phyloP scores from a whole-genome alignment of 2,329 filamentous ascomycete species.

The Exserohilum turcica region DNA sequence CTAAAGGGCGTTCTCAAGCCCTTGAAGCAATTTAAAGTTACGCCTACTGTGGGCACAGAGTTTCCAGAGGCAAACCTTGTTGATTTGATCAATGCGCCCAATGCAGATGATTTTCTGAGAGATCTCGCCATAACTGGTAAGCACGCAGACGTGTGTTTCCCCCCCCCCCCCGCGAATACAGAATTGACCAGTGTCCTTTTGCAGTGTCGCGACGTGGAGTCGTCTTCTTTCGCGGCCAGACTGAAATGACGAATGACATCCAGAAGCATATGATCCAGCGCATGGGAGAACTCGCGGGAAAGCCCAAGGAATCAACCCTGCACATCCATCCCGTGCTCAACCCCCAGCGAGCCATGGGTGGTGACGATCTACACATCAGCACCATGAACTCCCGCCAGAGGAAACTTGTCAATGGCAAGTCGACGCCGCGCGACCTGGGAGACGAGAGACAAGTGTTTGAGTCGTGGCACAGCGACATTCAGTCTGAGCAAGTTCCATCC shows the following conservation, averaged over 20 bases:
- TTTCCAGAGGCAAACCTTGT: slow-evolving; percentile 11
- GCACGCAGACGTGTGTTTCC: background rate
- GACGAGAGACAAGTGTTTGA: slow-evolving; percentile 5
- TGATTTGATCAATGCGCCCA: slow-evolving; percentile 8
- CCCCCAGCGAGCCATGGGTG: slow-evolving; percentile 3
- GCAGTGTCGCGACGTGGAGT: slow-evolving; percentile 6
- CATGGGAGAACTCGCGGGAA: slow-evolving; percentile 5
- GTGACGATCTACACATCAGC: slow-evolving; percentile 8
- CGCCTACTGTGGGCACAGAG: slow-evolving; percentile 11
- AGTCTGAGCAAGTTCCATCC: slow-evolving; percentile 9
- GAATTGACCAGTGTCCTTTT: background rate
- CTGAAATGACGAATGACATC: slow-evolving; percentile 7
- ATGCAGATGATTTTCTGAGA: slow-evolving; percentile 8
- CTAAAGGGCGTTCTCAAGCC: slow-evolving; percentile 9
- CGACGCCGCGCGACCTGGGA: slow-evolving; percentile 5
- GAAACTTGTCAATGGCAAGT: slow-evolving; percentile 4
- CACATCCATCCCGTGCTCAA: slow-evolving; percentile 9
- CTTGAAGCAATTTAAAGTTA: slow-evolving; percentile 8
- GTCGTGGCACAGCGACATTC: slow-evolving; percentile 9
- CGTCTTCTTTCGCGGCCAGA: slow-evolving; percentile 6
- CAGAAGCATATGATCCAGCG: slow-evolving; percentile 9
- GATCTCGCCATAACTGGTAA: slow-evolving; percentile 9
- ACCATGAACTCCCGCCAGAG: slow-evolving; percentile 11
- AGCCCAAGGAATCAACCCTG: slow-evolving; percentile 7
- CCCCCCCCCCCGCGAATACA: background rate